Percentiles rank a stretch among this genome's conserved stretches.
Conservation (phyloP, 306 rosid genomes). For the Aeschynomene evenia region DNA sequence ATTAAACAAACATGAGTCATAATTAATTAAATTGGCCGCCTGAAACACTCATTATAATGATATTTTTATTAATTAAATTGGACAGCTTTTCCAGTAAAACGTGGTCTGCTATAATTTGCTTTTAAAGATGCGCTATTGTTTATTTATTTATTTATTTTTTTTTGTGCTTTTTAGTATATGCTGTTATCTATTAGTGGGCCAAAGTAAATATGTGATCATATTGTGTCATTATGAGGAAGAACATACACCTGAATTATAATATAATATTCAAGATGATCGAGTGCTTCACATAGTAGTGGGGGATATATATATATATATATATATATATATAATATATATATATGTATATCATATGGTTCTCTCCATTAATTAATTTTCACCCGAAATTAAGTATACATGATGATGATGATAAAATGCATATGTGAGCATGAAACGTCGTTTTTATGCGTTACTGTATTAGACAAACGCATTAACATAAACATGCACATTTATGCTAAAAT, state of each 20-base stretch:
- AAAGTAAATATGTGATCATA: background rate
- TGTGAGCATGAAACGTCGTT: background rate
- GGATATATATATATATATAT: background rate
- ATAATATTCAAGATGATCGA: no score
- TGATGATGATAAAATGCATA: background rate
- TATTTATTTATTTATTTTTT: no score
- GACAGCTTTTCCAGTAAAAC: background rate
- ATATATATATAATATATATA: background rate
- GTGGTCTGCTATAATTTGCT: background rate
- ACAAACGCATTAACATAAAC: no score
- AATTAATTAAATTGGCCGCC: no score
- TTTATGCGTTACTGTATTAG: background rate
- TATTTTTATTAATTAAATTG: background rate
- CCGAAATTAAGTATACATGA: background rate
- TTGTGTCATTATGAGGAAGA: background rate
- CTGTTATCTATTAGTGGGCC: background rate
- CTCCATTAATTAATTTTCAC: background rate
- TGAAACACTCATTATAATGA: background rate
- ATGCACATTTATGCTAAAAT: no score
- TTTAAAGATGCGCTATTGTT: background rate
- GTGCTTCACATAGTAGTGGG: no score
- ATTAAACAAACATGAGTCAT: no score
- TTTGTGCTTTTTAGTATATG: background rate
- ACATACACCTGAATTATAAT: background rate
- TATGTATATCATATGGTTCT: no score